Evolutionary conservation across 1,139 yeast species (phyloP), one percentile per base, ranked within the genome.

Genomic region (Yamadazyma sp.): DNA sequence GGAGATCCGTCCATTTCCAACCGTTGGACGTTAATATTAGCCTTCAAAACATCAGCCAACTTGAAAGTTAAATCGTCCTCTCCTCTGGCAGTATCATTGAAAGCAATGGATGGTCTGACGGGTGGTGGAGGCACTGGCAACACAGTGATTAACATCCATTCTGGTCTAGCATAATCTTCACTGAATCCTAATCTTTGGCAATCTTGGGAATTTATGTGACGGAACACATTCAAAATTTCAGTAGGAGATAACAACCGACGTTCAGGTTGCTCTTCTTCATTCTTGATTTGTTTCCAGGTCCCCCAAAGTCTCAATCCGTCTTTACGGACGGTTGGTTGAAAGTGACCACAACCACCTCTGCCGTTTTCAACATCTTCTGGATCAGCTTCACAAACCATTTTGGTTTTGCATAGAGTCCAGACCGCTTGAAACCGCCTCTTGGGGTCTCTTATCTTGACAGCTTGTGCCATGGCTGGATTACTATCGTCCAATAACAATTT

Each of bases 81-180:
- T 54, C 98, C 97, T 69, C 98, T 82, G 41, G 96, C 96, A n/a
- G 97, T 88, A 57, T 94, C 98, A 53, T 92, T 92, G 55, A 92
- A 90, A 2, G 98, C 96, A 68, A 94, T 92, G 29, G 96, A 86
- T 13, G 99, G 99, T 65, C 99, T 85, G 25, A 94, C 98, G 25
- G 97, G 97, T 42, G 98, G 98, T 38, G 99, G 99, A 31, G 99
- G 99, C n/a, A 94, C 98, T 1, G 98, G 98, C 54, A 94, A 73
- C 13, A 92, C 97, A 2, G 98, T 90, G 48, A 94, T 79, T 48
- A 94, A 76, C 84, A 94, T 82, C 99, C 98, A 94, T 64, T 94
- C 99, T 1, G 99, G 99, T 57, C 98, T 82, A 2, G 98, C 95
- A 57, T 88, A 92, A 58, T 92, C 97, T 59, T 88, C 95, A 58